Evolutionary conservation across 2,329 filamentous ascomycete species (phyloP), one percentile per base, ranked within the genome.

Genomic region (Rhexocercosporidium sp.): DNA sequence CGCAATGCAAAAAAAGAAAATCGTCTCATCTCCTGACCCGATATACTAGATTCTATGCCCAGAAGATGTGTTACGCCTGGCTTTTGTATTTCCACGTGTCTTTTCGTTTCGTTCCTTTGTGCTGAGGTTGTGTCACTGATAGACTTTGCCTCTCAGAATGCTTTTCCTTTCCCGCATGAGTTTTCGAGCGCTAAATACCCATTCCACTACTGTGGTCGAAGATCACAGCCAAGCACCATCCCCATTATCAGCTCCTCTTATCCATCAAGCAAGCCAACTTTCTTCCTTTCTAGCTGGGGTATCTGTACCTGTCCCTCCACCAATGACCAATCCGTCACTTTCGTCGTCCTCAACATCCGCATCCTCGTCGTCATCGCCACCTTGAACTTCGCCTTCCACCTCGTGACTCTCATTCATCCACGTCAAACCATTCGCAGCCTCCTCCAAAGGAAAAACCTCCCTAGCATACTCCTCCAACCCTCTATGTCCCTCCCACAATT

Each of bases 401-500:
- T 75, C 57, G 8, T 77, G 79, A 39, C 73, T 76, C 69, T 76
- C 70, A 76, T 77, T 66, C 95, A 97, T 98, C 96, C 96, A 99
- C 18, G 91, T 93, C 76, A 96, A 82, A 5, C 95, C 95, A 77
- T 98, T 98, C 37, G 94, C 93, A 73, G 94, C 91, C 81, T 99
- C 96, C 79, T 99, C 96, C 14, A 97, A 86, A 0, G 93, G 93
- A 75, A 98, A 98, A 31, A 96, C 94, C 78, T 98, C 96, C 59
- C 92, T 86, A 1, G 95, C 95, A 78, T 98, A 99, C 79, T 98
- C 96, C 77, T 97, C 94, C 73, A 98, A 86, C 34, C 93, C 92
- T 64, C 96, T 86, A 72, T 93, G 93, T 3, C 94, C 96, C 77
- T 97, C 93, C 96, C 96, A 98, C 27, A 99, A 82, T 73, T 91